Base-by-base conservation (phyloP, 805 yeast species). In the Starmerella roubikii region DNA sequence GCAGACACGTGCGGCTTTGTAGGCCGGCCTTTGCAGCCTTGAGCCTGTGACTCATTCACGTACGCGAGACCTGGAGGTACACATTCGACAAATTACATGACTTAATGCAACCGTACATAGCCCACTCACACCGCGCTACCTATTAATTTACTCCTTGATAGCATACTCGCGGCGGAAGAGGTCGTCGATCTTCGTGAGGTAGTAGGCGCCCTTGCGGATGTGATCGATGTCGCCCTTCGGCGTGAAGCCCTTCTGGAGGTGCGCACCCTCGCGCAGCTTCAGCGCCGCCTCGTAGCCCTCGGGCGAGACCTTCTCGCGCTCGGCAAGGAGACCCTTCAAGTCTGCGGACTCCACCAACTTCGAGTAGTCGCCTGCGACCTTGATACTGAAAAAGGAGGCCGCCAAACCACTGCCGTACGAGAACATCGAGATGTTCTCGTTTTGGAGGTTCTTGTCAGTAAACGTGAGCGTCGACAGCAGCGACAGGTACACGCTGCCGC, bases 341-440 rank as follows among this genome's bases (percentile, higher is more conserved):
- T 79, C 71, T 55, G 88, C 72, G 41, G 65, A 68, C 45, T 69
- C 51, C 28, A 48, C 44, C 15, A 50, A 30, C 26, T 34, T 6
- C 22, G 79, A 64, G 45, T 86, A 67, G 62, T 91, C 97, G 42
- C 93, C 94, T 47, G 68, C 72, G 46, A 91, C 82, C 46, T 66
- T 72, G 49, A 77, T 74, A 32, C 94, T 78, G 65, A 74, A 81
- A 62, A 91, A 67, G 29, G 94, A 74, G 15, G 97, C 71, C 32
- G 99, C 99, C 47, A 91, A 73, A 56, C 99, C 99, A 13, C 97
- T 88, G 51, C 99, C 99, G 62, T 91, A 91, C 17, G 98, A 91
- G 69, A 86, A 91, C 54, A 86, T 59, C 53, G 94, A 93, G 55
- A 91, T 69, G 53, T 72, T 72, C 32, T 42, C 29, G 61, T 78